Percentiles rank a stretch among this genome's conserved stretches.
phyloP scores from a whole-genome alignment of 2,329 filamentous ascomycete species.

The Claviceps africana region DNA sequence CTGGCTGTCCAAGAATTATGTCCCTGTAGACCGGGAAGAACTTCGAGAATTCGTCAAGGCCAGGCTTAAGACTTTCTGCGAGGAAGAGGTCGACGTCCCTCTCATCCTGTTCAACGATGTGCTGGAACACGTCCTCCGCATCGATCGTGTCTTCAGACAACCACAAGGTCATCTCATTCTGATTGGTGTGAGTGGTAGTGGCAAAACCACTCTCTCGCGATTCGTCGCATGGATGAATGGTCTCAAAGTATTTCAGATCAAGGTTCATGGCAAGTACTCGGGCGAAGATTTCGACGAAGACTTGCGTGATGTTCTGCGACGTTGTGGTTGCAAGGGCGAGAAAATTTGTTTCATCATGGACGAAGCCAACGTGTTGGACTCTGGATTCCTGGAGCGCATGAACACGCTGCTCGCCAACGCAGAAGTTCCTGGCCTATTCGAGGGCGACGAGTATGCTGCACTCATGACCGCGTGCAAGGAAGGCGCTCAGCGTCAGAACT shows the following conservation, averaged over 20 bases:
- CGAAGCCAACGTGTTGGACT: constrained; percentile 95
- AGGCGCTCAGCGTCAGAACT: constrained; percentile 86
- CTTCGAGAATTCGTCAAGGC: constrained; percentile 96
- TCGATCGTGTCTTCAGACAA: constrained; percentile 96
- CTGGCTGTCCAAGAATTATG: constrained; percentile 97
- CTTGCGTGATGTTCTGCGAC: constrained; percentile 78
- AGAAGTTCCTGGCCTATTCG: constrained; percentile 96
- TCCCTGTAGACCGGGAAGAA: constrained; percentile 89
- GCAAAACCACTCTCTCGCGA: constrained; percentile 93
- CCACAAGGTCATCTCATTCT: constrained; percentile 96
- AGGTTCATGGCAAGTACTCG: constrained; percentile 97
- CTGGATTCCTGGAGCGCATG: constrained; percentile 97
- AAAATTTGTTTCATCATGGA: constrained; percentile 99
- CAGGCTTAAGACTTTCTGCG: constrained; percentile 92
- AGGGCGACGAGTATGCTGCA: constrained; percentile 97
- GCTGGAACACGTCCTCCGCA: constrained; percentile 91
- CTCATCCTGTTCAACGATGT: constrained; percentile 99
- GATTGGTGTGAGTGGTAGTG: constrained; percentile 95
- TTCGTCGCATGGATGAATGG: constrained; percentile 99
- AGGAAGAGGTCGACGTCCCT: constrained; percentile 97
- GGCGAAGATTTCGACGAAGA: constrained; percentile 98
- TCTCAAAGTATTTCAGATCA: constrained; percentile 97
- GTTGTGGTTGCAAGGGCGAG: constrained; percentile 93
- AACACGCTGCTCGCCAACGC: constrained; percentile 97
- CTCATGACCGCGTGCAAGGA: constrained; percentile 99